A percentile compares a stretch with the other conserved stretches of the same genome.
Conservation (phyloP, 1,284 basidiomycete species). For the Cutaneotrichosporon sp. region DNA sequence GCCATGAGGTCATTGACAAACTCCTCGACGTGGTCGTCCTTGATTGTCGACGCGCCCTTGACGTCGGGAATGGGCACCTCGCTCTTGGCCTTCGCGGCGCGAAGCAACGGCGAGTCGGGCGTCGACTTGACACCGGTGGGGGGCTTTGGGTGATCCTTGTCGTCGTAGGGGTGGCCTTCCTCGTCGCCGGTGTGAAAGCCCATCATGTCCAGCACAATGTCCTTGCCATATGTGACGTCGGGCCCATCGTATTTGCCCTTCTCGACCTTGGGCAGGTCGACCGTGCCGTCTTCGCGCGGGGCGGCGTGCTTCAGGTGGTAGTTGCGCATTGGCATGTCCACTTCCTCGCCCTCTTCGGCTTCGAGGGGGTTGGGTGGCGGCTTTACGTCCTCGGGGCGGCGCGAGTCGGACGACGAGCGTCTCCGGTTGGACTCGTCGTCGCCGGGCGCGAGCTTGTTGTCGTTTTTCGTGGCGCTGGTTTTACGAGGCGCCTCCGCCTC, state of each 20-base stretch:
- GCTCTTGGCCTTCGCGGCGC: background rate
- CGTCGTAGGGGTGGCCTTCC: background rate
- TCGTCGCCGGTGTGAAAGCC: constrained; percentile 46
- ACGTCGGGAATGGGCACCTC: background rate
- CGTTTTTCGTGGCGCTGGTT: background rate
- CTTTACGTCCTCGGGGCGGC: background rate
- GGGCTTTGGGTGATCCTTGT: background rate
- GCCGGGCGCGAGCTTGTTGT: background rate
- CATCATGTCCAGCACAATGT: constrained; percentile 54
- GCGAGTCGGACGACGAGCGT: constrained; percentile 1
- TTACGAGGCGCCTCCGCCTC: background rate
- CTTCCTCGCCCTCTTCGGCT: constrained; percentile 24
- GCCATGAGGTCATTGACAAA: constrained; percentile 19
- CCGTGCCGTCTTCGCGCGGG: constrained; percentile 50
- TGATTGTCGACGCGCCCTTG: background rate
- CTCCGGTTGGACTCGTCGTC: background rate
- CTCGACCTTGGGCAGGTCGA: constrained; percentile 53
- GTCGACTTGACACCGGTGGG: background rate
- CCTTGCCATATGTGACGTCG: constrained; percentile 59
- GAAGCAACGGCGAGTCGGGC: background rate
- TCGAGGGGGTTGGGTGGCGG: constrained; percentile 38
- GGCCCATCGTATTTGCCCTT: constrained; percentile 56
- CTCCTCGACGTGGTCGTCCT: constrained; percentile 11
- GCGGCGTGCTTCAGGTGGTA: constrained; percentile 16
- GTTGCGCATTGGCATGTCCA: constrained; percentile 26